A percentile compares a stretch with the other conserved stretches of the same genome.
These are phyloP conservation scores for Paecilomyces dactylethromorphus DNA, from an alignment of 2,329 filamentous ascomycete genomes.

Conservation along the genomic window DNA sequence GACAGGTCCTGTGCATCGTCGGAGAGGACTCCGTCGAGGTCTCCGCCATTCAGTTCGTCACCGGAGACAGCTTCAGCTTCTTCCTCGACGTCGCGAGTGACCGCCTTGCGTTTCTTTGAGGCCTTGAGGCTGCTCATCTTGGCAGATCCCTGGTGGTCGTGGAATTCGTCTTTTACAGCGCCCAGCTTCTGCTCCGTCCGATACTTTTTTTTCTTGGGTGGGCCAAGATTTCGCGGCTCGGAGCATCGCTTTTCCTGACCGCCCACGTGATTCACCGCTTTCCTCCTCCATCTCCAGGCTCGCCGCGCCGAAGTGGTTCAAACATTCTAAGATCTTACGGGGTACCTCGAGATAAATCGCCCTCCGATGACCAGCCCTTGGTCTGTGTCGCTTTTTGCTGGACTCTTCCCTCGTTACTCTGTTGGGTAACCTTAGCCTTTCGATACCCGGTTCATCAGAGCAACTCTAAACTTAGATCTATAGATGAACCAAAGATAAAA, in stretches of 20 bases:
- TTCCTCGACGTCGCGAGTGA: conserved; percentile 47
- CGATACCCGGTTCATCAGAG: not conserved
- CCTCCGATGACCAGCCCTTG: not conserved
- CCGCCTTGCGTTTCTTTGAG: conserved; percentile 60
- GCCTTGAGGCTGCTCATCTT: conserved; percentile 30
- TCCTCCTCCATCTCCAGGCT: not conserved
- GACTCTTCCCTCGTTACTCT: not conserved
- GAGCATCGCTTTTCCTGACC: conserved; percentile 17
- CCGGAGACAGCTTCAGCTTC: conserved; percentile 50
- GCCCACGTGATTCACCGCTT: conserved; percentile 31
- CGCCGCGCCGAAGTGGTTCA: not conserved
- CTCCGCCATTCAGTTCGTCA: conserved; percentile 48
- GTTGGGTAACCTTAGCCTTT: not conserved
- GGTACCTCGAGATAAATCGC: not conserved
- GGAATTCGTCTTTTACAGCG: conserved; percentile 7
- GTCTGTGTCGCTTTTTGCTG: not conserved
- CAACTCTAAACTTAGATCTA: not conserved
- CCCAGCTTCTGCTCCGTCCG: conserved; percentile 7
- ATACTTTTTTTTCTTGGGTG: conserved; percentile 18
- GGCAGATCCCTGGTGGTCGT: conserved; percentile 5
- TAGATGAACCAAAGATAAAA: not conserved
- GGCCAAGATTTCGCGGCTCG: conserved; percentile 5
- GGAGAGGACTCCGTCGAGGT: conserved; percentile 37
- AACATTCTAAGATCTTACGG: not conserved
- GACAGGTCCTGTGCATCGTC: conserved; percentile 36